Conservation (phyloP, 441 rosid species). For the Syzygium syzygioides region DNA sequence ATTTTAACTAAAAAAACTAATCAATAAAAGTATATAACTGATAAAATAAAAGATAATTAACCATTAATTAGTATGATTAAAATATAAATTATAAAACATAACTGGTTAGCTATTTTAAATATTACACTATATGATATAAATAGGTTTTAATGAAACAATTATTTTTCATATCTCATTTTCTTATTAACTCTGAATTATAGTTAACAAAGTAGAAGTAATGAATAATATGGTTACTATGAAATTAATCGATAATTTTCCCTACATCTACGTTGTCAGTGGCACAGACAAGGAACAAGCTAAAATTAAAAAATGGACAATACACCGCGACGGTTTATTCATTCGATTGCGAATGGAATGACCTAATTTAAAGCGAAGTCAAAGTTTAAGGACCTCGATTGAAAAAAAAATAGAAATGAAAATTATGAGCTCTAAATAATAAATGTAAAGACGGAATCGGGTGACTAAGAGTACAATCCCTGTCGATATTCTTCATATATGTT, state of each 20-base stretch:
- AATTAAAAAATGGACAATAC: not conserved
- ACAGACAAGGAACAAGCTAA: not conserved
- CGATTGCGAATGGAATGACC: not conserved
- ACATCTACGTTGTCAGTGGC: not conserved
- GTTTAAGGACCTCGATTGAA: not conserved
- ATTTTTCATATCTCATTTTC: not conserved
- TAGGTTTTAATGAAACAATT: not conserved
- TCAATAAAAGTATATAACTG: not conserved
- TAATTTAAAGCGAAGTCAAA: not conserved
- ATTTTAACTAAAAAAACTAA: not conserved
- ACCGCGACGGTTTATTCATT: accelerated
- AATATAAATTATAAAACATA: not conserved
- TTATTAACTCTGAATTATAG: not conserved
- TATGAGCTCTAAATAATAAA: not conserved
- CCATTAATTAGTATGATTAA: not conserved
- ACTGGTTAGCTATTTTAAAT: not conserved
- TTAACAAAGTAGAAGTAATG: not conserved
- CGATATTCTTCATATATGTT: too few relatives aligned
- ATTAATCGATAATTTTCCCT: not conserved
- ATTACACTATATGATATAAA: not conserved
- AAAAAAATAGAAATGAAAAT: not conserved
- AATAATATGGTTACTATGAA: not conserved
- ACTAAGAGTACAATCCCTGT: not conserved
- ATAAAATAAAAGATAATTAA: not conserved
- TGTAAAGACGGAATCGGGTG: not conserved